Conservation (phyloP, 495 filamentous ascomycete genomes). For the Lepraria neglecta region DNA sequence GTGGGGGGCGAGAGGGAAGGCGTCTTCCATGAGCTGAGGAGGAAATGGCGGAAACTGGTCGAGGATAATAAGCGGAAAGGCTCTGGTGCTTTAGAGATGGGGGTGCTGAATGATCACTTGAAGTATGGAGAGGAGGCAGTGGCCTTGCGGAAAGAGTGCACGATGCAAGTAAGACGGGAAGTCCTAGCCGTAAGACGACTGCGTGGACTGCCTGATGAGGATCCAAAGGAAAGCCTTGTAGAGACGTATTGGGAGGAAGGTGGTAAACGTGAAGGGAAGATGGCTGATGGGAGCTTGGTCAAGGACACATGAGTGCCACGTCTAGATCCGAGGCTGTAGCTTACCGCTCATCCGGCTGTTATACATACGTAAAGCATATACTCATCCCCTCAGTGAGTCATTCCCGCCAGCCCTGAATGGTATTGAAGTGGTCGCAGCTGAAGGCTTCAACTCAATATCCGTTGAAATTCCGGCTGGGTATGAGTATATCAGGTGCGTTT, state of each 20-base stretch:
- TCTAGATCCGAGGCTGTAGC: not conserved
- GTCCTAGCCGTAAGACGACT: constrained; percentile 67
- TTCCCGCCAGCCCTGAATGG: no score
- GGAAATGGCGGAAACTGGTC: constrained; percentile 60
- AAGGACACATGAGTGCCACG: constrained; percentile 44
- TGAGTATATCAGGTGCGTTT: no score
- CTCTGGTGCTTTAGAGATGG: constrained; percentile 39
- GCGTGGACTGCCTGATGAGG: constrained; percentile 71
- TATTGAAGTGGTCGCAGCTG: no score
- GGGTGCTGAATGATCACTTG: constrained; percentile 63
- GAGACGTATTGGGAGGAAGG: constrained; percentile 59
- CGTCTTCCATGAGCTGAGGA: constrained; percentile 58
- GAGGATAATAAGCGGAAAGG: constrained; percentile 30
- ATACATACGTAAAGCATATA: no score
- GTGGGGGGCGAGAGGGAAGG: constrained; percentile 41
- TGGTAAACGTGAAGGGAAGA: constrained; percentile 49
- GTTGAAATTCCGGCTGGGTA: no score
- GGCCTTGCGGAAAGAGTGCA: constrained; percentile 73
- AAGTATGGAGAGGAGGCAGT: constrained; percentile 67
- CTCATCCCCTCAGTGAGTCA: no score
- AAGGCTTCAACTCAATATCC: no score
- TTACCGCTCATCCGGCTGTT: no score
- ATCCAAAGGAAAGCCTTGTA: constrained; percentile 57
- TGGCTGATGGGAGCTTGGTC: constrained; percentile 59
- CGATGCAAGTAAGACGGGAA: constrained; percentile 66